Conservation (phyloP, 225 moss, liverwort and hornwort species). For the Bryoerythrophyllum caledonicum region DNA sequence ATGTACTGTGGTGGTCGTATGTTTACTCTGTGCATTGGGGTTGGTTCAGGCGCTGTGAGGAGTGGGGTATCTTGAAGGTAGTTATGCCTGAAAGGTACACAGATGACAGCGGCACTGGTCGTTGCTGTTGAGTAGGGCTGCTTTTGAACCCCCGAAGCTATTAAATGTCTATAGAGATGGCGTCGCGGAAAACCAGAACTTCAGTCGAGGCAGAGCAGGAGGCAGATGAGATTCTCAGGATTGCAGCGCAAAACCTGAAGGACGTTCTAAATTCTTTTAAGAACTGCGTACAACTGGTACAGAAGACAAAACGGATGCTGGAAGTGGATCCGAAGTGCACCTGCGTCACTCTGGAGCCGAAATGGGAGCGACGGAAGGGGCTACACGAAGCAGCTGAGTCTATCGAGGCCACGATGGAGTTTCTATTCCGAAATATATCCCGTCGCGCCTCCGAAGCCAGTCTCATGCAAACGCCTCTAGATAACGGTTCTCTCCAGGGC, state of each 20-base stretch:
- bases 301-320: slow-evolving; percentile 25
- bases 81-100: not conserved
- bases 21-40: slow-evolving; percentile 3
- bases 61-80: not conserved
- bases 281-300: slow-evolving; percentile 28
- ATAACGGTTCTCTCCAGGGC: slow-evolving; percentile 13
- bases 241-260: slow-evolving; percentile 29
- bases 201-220: slow-evolving; percentile 30
- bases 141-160: not conserved
- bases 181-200: not conserved
- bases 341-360: slow-evolving; percentile 3
- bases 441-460: slow-evolving; percentile 12
- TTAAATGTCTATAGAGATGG: slow-evolving; percentile 12
- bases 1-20: not conserved
- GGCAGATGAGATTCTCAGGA: slow-evolving; percentile 21
- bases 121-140: not conserved
- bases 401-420: slow-evolving; percentile 20
- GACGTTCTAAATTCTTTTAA: slow-evolving; percentile 26
- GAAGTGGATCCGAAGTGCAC: slow-evolving; percentile 27
- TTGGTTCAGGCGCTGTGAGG: slow-evolving; percentile 16
- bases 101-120: slow-evolving; percentile 2
- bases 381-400: slow-evolving; percentile 26
- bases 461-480: slow-evolving; percentile 10
- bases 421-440: slow-evolving; percentile 18
- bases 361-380: slow-evolving; percentile 29